A percentile compares a stretch with the other conserved stretches of the same genome.
These are phyloP conservation scores for Aulographum hederae DNA, from an alignment of 2,329 filamentous ascomycete species.

Conservation along the genomic window DNA sequence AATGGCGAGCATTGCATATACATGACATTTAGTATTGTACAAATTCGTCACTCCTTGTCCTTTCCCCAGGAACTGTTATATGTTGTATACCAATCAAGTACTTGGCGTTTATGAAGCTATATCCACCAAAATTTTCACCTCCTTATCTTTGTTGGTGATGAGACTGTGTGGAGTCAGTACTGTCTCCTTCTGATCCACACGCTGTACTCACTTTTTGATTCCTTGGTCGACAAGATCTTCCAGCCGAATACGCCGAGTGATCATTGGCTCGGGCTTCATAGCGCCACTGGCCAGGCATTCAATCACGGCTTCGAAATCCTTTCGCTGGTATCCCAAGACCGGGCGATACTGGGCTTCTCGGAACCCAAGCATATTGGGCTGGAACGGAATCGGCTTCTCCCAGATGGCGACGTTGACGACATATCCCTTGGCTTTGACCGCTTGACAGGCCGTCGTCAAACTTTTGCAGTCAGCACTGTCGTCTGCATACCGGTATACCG, in stretches of 20 bases:
- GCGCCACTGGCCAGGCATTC: conserved; percentile 14
- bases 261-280: conserved; percentile 14
- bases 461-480: conserved; percentile 8
- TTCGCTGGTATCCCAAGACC: conserved; percentile 14
- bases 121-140: conserved; percentile 16
- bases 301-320: conserved; percentile 15
- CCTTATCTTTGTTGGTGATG: conserved; percentile 14
- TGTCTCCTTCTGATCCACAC: no score
- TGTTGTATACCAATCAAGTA: no score
- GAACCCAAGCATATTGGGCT: conserved; percentile 8
- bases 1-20: no score
- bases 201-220: conserved; percentile 13
- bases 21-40: no score
- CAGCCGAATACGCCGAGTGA: conserved; percentile 15
- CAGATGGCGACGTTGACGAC: conserved; percentile 30
- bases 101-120: no score
- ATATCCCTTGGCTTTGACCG: neutral
- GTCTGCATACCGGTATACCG: conserved; percentile 10
- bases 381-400: conserved; percentile 13
- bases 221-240: conserved; percentile 9
- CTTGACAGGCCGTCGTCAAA: conserved; percentile 6
- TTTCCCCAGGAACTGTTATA: no score
- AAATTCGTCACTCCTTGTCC: no score
- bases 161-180: no score
- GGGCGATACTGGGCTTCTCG: conserved; percentile 14